Percentiles rank a stretch among this genome's conserved stretches.
Evolutionary conservation across 306 rosid genomes (phyloP).

Genomic region (Casuarina equisetifolia): DNA sequence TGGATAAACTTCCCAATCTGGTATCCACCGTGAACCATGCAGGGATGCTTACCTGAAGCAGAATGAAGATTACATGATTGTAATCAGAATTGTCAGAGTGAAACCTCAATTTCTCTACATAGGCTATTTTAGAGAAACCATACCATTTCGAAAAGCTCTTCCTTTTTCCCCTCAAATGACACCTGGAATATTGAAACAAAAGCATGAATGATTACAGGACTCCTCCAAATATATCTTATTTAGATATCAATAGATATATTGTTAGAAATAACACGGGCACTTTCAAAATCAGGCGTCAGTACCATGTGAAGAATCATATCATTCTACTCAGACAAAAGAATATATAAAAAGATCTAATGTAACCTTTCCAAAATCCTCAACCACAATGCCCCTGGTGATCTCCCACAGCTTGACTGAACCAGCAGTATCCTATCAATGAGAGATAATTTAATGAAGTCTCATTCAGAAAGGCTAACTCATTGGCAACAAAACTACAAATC

Average conservation of each 20-base stretch:
- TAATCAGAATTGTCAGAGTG: slow-evolving; percentile 20
- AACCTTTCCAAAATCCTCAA: slow-evolving; percentile 96
- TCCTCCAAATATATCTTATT: not conserved
- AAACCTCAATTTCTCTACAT: slow-evolving; percentile 11
- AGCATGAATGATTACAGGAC: slow-evolving; percentile 19
- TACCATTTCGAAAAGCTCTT: slow-evolving; percentile 96
- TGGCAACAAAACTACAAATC: slow-evolving; percentile 15
- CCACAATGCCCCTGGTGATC: slow-evolving; percentile 80
- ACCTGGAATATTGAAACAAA: slow-evolving; percentile 55
- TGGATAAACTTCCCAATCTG: slow-evolving; percentile 93
- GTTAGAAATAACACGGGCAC: slow-evolving; percentile 7
- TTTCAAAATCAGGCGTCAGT: slow-evolving; percentile 23
- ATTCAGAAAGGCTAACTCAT: slow-evolving; percentile 12
- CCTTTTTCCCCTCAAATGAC: slow-evolving; percentile 86
- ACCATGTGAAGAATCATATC: slow-evolving; percentile 21
- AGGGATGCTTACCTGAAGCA: slow-evolving; percentile 92
- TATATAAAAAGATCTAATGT: slow-evolving; percentile 23
- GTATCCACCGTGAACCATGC: slow-evolving; percentile 98
- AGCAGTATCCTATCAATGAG: slow-evolving; percentile 68
- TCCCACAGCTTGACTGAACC: slow-evolving; percentile 98
- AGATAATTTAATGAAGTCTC: slow-evolving; percentile 25
- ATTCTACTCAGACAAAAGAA: slow-evolving; percentile 18
- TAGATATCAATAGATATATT: slow-evolving; percentile 28
- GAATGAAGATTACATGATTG: slow-evolving; percentile 27
- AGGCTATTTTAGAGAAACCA: slow-evolving; percentile 17